Evolutionary conservation across 2,329 filamentous ascomycete species (phyloP).

Genomic region (Diplodia seriata): DNA sequence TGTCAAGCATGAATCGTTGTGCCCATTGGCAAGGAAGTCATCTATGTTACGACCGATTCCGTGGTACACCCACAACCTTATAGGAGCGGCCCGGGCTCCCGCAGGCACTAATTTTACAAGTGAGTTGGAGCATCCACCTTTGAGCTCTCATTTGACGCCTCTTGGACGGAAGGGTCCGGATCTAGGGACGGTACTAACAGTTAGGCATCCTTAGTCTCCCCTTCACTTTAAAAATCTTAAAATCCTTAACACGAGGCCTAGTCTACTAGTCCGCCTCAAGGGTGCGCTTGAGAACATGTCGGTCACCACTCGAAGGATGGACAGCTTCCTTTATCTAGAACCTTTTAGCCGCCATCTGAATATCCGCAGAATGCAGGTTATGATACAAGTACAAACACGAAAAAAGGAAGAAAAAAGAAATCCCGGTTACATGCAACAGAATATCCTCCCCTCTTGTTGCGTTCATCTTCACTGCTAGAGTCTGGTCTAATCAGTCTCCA

Average conservation of each 20-base stretch:
- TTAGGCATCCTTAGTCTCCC: background rate
- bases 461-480: background rate
- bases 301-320: background rate
- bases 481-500: slow-evolving; percentile 57
- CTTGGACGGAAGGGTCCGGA: background rate
- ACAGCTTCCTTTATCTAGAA: background rate
- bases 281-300: background rate
- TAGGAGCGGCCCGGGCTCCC: background rate
- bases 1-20: background rate
- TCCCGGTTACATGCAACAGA: background rate
- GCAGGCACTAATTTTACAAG: background rate
- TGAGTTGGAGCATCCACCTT: background rate
- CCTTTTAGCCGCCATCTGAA: background rate
- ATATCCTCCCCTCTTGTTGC: background rate
- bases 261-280: background rate
- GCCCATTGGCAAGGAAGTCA: background rate
- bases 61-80: background rate
- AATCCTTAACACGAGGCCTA: background rate
- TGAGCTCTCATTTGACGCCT: background rate
- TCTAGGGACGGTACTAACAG: background rate
- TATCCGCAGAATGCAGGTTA: slow-evolving; percentile 1
- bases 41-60: too few relatives aligned
- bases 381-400: slow-evolving; percentile 2
- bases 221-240: background rate
- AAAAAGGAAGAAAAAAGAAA: background rate